Base-by-base conservation (phyloP, 805 yeast species). In the Suhomyces faveliae region DNA sequence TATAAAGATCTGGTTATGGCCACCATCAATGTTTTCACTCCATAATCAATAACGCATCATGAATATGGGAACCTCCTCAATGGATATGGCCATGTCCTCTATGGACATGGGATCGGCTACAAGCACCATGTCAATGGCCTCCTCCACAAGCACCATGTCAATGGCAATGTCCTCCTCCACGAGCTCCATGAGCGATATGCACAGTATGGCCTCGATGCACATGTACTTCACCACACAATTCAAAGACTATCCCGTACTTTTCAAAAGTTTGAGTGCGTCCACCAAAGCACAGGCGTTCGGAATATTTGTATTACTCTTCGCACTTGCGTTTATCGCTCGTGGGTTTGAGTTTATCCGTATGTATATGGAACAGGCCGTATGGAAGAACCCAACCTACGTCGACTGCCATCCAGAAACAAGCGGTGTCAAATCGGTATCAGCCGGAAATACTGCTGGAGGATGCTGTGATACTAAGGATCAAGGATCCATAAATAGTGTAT, bases 241-340 rank as follows among this genome's bases (percentile, higher is more conserved):
- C 63, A 52, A 63, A 2, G 64, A 73, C 35, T 80, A 81, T 52
- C 89, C 92, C 0, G 89, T 87, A 0, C 58, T 87, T 4, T 87
- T 87, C 67, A 65, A 73, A 49, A 66, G 68, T 0, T 64, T 87
- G 41, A 57, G 59, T 10, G 92, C 92, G 2, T 54, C 68, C 2
- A 69, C 66, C 37, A 78, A 78, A 21, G 89, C 76, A 8, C 76
- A 77, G 45, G 90, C 88, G 0, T 87, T 87, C 62, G 95, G 92
- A 20, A 85, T 87, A 12, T 87, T 86, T 58, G 67, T 81, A 29
- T 67, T 83, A 11, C 60, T 87, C 19, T 79, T 87, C 59, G 78
- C 77, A 22, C 67, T 79, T 2, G 83, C 84, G 0, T 78, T 87
- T 58, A 68, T 76, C 30, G 73, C 83, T 50, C 78, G 87, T 59